Base-by-base conservation (phyloP, 1,284 basidiomycete species). In the Porogramme epimiltina region DNA sequence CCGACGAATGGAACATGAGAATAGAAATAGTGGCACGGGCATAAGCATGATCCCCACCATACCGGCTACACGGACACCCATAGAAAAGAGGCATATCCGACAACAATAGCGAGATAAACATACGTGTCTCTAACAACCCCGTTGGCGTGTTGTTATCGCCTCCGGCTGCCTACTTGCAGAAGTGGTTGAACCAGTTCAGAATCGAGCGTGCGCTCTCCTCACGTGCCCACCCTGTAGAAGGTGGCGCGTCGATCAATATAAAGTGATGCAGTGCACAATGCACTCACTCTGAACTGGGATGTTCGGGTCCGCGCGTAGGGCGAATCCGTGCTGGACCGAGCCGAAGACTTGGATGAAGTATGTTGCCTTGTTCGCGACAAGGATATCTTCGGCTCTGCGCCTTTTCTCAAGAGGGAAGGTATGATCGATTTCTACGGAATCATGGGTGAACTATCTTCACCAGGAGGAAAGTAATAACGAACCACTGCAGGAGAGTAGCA, bases 201-300 rank as follows among this genome's bases (percentile, higher is more conserved):
- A 81, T 72, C 4, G 74, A 72, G 16, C 71, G 65, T 0, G 80
- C 80, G 33, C 78, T 77, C 57, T 82, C 77, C 59, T 85, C 80
- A 59, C 81, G 80, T 3, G 79, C 79, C 80, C 79, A 84, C 20
- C 75, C 80, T 84, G 44, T 11, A 42, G 25, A 41, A 31, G 15
- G n/a, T n/a, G n/a, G n/a, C n/a, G n/a, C n/a, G n/a, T n/a, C n/a
- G 28, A 31, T 31, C 28, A 31, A 15, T 31, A 31, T 31, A 15
- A 8, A 31, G 9, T 8, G 8, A 15, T 31, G 28, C 28, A 8
- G 28, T 31, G 15, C 9, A 8, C 28, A 31, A 31, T 31, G 28
- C 15, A 15, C 79, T 56, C 52, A 81, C 79, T 73, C 42, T 69
- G 68, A 47, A 73, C 69, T 39, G 73, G 71, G 3, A 73, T 56